phyloP scores from a whole-genome alignment of 306 rosid genomes.

The Rubus parviflorus region DNA sequence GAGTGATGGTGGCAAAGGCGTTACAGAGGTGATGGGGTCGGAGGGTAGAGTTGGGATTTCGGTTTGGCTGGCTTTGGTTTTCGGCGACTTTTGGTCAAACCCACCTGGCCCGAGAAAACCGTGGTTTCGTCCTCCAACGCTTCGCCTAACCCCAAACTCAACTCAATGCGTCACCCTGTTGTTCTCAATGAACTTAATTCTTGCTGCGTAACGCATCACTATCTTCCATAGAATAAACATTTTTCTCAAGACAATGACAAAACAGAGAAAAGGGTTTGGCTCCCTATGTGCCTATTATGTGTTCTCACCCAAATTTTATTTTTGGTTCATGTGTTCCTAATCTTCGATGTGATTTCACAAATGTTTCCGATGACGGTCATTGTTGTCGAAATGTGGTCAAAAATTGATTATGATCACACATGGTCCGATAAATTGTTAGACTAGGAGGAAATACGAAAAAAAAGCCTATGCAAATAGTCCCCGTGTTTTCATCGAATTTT shows the following conservation, averaged over 20 bases:
- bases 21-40: not conserved
- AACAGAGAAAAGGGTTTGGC: not conserved
- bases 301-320: no score
- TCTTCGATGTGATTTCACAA: no score
- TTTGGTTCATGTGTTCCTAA: no score
- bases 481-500: no score
- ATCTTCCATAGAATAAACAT: not conserved
- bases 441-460: no score
- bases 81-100: constrained; percentile 64
- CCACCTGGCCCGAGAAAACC: constrained; percentile 87
- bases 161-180: not conserved
- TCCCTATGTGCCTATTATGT: not conserved
- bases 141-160: constrained; percentile 5
- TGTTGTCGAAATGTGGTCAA: no score
- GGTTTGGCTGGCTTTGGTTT: constrained; percentile 42
- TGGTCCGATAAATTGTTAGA: no score
- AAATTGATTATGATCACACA: no score
- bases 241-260: not conserved
- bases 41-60: not conserved
- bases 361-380: no score
- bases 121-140: constrained; percentile 70
- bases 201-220: not conserved
- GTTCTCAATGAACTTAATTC: not conserved
- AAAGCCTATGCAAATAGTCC: no score
- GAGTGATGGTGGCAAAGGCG: not conserved